These are phyloP conservation scores for Ceratobasidium sp. DNA, from an alignment of 1,284 basidiomycete species.

Conservation along the genomic window DNA sequence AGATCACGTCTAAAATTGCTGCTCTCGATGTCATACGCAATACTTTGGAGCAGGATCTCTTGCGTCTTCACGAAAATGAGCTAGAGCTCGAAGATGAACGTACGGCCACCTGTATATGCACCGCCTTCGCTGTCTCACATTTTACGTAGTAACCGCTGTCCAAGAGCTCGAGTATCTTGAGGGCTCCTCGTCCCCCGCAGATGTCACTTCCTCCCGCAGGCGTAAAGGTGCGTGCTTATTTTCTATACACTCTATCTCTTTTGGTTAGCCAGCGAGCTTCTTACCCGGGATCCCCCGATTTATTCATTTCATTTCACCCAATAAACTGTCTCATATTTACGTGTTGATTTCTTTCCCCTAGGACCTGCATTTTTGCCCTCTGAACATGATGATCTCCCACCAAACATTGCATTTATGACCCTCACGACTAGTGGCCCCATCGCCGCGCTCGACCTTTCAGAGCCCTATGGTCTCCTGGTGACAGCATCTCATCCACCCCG, in stretches of 20 bases:
- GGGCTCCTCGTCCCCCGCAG: conserved; percentile 55
- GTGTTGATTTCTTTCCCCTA: conserved; percentile 50
- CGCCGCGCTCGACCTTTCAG: conserved; percentile 92
- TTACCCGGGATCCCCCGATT: background rate
- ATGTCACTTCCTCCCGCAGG: conserved; percentile 73
- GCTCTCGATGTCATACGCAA: conserved; percentile 83
- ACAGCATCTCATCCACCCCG: conserved; percentile 70
- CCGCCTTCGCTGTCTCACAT: conserved; percentile 6
- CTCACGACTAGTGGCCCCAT: conserved; percentile 81
- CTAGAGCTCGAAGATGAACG: conserved; percentile 94
- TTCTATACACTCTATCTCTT: background rate
- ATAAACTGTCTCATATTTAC: conserved; percentile 44
- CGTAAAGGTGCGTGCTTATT: conserved; percentile 67
- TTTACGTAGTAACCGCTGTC: conserved; percentile 79
- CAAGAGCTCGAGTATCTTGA: conserved; percentile 82
- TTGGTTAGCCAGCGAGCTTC: background rate
- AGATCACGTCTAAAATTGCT: conserved; percentile 89
- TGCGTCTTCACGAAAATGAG: conserved; percentile 93
- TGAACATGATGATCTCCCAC: conserved; percentile 95
- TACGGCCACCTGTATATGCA: conserved; percentile 56
- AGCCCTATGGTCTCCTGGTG: conserved; percentile 95
- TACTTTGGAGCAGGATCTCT: conserved; percentile 82
- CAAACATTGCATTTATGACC: conserved; percentile 97
- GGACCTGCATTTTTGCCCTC: conserved; percentile 96
- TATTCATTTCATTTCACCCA: conserved; percentile 17